Base-by-base conservation (phyloP, 805 yeast genomes). In the Saccharomycopsis sp. region DNA sequence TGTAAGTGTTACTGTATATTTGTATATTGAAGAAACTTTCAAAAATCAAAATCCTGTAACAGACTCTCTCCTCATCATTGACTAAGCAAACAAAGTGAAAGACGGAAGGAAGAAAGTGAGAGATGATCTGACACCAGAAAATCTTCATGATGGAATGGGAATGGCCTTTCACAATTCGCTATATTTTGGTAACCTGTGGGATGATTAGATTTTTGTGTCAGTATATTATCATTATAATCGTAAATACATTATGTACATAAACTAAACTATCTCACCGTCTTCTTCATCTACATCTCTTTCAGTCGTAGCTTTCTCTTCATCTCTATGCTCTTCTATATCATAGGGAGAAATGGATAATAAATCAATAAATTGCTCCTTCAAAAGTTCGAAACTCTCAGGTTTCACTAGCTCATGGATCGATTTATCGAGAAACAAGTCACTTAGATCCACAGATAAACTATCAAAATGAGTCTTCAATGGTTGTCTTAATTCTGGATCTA, bases 401-500 rank as follows among this genome's bases (percentile, higher is more conserved):
- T 44, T 44, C 5, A 19, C 22, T 44, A 44, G 22, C 12, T 44
- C 49, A 17, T 44, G 7, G 49, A 8, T 17, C 19, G 49, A 12
- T 17, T 17, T 19, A 17, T 44, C 49, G 22, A 44, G 22, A 8
- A 44, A 44, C 22, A 44, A 19, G 22, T 44, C 49, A 17, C 49
- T 44, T 17, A 44, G 12, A 44, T 44, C 49, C 22, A 44, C 49
- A 12, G 49, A 44, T 12, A 44, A 44, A 17, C 22, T 44, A 44
- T 44, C 49, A 44, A 44, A 44, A 44, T 44, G 49, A 17, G 7
- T 44, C 20, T 44, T 44, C 22, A 44, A 44, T 12, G 49, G 49
- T 17, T 44, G 49, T 41, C 47, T 52, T 8, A 59, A 44, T 20
- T 54, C 57, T 24, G 38, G 47, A 19, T 54, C 63, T 14, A 58